Evolutionary conservation across 2,329 filamentous ascomycete species (phyloP).

Genomic region (Exophiala oligosperma): DNA sequence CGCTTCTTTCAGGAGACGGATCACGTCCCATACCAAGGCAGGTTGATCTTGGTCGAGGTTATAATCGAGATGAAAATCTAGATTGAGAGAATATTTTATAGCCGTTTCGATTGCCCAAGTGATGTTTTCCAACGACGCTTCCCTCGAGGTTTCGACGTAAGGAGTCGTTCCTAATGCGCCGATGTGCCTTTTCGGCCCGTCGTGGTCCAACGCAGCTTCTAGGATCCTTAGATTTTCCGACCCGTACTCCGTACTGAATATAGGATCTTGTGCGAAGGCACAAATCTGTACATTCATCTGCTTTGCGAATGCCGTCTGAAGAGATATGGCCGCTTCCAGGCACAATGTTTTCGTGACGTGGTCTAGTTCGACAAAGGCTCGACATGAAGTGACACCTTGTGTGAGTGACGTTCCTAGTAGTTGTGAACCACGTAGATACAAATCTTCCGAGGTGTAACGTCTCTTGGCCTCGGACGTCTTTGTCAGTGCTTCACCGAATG

Average conservation of each 20-base stretch:
- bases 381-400: constrained; percentile 67
- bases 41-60: constrained; percentile 55
- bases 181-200: constrained; percentile 36
- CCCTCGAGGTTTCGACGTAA: constrained; percentile 62
- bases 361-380: constrained; percentile 72
- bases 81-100: constrained; percentile 51
- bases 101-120: constrained; percentile 62
- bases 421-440: constrained; percentile 64
- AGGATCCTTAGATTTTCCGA: constrained; percentile 54
- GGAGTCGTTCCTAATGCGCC: constrained; percentile 68
- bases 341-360: constrained; percentile 59
- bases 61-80: constrained; percentile 75
- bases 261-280: constrained; percentile 68
- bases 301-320: constrained; percentile 57
- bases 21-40: constrained; percentile 55
- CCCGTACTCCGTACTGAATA: constrained; percentile 59
- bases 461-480: constrained; percentile 62
- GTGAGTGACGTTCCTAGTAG: constrained; percentile 65
- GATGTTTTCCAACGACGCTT: constrained; percentile 57
- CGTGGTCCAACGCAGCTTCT: constrained; percentile 42
- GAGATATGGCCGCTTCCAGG: constrained; percentile 55
- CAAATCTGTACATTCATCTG: constrained; percentile 65
- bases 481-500: constrained; percentile 65
- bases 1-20: constrained; percentile 51
- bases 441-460: constrained; percentile 61